phyloP scores from a whole-genome alignment of 495 filamentous ascomycete species.

The Parathielavia appendiculata region DNA sequence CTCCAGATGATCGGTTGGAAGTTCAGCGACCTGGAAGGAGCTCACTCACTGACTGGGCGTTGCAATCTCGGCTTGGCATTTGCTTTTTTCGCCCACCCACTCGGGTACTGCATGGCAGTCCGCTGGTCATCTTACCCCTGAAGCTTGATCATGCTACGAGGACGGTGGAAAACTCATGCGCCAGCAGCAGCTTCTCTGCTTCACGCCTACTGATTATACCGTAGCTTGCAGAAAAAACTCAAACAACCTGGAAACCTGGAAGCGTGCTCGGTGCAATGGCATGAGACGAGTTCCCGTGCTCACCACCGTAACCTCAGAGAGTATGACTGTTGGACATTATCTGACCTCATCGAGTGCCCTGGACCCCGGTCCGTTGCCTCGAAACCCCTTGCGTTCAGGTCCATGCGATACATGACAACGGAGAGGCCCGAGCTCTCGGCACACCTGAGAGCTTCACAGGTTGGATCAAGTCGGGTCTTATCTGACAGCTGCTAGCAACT shows the following conservation, averaged over 20 bases:
- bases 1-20: conserved; percentile 5
- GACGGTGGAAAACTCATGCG: too few relatives aligned
- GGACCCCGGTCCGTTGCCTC: too few relatives aligned
- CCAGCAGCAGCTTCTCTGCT: too few relatives aligned
- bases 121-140: conserved; percentile 10
- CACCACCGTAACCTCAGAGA: too few relatives aligned
- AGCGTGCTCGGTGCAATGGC: too few relatives aligned
- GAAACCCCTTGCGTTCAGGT: too few relatives aligned
- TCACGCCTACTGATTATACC: too few relatives aligned
- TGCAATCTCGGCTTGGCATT: conserved; percentile 9
- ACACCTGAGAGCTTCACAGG: neutral
- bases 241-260: too few relatives aligned
- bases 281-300: too few relatives aligned
- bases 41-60: conserved; percentile 12
- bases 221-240: too few relatives aligned
- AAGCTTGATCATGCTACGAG: conserved; percentile 2
- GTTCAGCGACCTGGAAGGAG: neutral
- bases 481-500: neutral
- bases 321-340: too few relatives aligned
- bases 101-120: neutral
- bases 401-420: neutral
- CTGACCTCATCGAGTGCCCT: too few relatives aligned
- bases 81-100: conserved; percentile 6
- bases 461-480: neutral
- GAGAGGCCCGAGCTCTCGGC: neutral